Evolutionary conservation across 1,284 basidiomycete genomes (phyloP), one percentile per base, ranked within the genome.

Genomic region (Cryptococcus floricola): DNA sequence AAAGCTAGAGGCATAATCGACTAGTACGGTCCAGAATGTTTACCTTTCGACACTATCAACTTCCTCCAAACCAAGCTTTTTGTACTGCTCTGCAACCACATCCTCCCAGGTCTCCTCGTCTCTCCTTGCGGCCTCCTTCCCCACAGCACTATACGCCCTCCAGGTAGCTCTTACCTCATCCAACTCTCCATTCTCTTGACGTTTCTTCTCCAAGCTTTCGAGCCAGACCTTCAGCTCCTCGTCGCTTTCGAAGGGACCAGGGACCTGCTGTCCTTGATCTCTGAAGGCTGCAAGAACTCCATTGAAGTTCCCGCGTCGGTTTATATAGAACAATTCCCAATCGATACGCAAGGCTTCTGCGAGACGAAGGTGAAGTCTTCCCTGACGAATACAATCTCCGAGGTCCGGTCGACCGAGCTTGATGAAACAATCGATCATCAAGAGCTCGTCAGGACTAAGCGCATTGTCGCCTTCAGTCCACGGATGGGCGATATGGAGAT

Each of bases 331-430:
- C 10, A 34, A 2, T 1, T 34, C 31, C 31, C 31, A 5, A 10
- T 34, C 31, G 31, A 34, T 34, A 34, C 31, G 31, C 31, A 34
- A 34, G 31, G 31, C 31, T 10, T 34, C 31, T 34, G 4, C 31
- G 10, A 62, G 43, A 34, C 61, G 49, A n/a, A 57, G 58, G 38
- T 58, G 54, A 2, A 60, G 34, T 37, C 53, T 55, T 3, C 60
- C 60, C 4, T 31, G 31, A 18, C 52, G 27, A 9, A 60, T 57
- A 49, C 55, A 59, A 23, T 53, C 28, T 1, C 46, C 59, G n/a
- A 64, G 52, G 44, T 64, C 62, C 12, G 53, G 47, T 25, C 57
- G 44, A 34, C 53, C 55, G 39, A 55, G 52, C 3, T 25, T 25
- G 12, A 51, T 48, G 52, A 54, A 61, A 7, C 53, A 52, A 13